Evolutionary conservation across 2,329 filamentous ascomycete genomes (phyloP).

Genomic region (Xylaria sp.): DNA sequence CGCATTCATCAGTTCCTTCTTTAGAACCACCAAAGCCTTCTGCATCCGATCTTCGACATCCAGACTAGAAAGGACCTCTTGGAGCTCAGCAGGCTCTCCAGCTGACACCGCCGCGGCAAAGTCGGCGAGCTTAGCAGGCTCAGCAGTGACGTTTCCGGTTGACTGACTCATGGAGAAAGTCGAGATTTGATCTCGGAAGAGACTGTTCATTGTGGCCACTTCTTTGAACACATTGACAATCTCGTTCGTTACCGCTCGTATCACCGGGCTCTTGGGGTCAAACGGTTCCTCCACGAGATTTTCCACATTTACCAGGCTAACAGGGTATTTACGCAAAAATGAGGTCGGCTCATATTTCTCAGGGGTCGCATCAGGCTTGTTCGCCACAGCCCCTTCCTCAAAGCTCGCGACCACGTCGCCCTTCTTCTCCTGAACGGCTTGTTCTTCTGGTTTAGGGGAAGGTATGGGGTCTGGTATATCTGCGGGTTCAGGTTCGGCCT

Average conservation of each 20-base stretch:
- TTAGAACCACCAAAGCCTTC: constrained; percentile 90
- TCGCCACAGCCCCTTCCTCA: constrained; percentile 79
- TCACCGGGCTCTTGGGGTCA: constrained; percentile 88
- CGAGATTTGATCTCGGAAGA: constrained; percentile 97
- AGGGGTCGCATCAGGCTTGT: constrained; percentile 60
- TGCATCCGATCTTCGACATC: constrained; percentile 93
- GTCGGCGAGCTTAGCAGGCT: constrained; percentile 93
- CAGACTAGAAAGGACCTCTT: constrained; percentile 87
- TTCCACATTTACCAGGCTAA: constrained; percentile 94
- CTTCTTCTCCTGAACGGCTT: constrained; percentile 72
- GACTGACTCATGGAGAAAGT: constrained; percentile 97
- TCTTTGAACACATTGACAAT: constrained; percentile 99
- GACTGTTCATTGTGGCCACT: constrained; percentile 89
- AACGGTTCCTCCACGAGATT: constrained; percentile 89
- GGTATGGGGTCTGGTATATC: constrained; percentile 68
- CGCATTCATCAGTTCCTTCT: constrained; percentile 98
- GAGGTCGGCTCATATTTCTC: constrained; percentile 85
- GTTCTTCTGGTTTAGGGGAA: constrained; percentile 62
- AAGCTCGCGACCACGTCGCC: constrained; percentile 98
- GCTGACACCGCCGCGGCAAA: constrained; percentile 98
- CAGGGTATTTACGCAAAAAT: constrained; percentile 89
- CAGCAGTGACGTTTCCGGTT: constrained; percentile 92
- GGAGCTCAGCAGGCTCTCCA: constrained; percentile 89
- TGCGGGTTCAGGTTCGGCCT: constrained; percentile 61
- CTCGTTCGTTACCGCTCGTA: constrained; percentile 93